Evolutionary conservation across 257 asterid genomes (phyloP).

Genomic region (Solanum ossicruentum): DNA sequence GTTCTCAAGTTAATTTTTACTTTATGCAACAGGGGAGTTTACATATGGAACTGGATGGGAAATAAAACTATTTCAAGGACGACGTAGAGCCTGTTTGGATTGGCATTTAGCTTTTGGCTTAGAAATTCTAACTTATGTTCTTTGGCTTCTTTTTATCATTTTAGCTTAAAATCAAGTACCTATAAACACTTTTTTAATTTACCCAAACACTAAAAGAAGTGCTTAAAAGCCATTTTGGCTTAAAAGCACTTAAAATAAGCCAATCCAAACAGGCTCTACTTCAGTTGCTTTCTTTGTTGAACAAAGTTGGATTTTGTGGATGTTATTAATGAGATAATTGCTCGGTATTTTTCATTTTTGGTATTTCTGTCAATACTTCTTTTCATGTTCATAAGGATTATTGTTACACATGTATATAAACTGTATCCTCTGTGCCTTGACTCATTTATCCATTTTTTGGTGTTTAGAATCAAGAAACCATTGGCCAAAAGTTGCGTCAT

Average conservation of each 20-base stretch:
- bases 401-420: not conserved
- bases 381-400: not conserved
- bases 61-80: not conserved
- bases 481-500: constrained; percentile 38
- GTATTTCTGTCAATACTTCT: not conserved
- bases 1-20: not conserved
- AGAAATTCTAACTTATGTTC: not conserved
- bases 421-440: not conserved
- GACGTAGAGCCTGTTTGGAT: not conserved
- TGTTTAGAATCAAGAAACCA: constrained; percentile 68
- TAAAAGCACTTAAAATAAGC: not conserved
- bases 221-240: not conserved
- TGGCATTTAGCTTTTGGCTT: not conserved
- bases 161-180: not conserved
- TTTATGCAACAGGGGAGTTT: not conserved
- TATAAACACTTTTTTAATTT: not conserved
- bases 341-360: not conserved
- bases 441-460: constrained; percentile 1
- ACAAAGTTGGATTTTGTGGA: not conserved
- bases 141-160: not conserved
- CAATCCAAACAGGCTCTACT: not conserved
- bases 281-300: not conserved
- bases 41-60: not conserved
- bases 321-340: not conserved
- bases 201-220: not conserved